Evolutionary conservation across 495 filamentous ascomycete genomes (phyloP).

Genomic region (Annulohypoxylon bovei): DNA sequence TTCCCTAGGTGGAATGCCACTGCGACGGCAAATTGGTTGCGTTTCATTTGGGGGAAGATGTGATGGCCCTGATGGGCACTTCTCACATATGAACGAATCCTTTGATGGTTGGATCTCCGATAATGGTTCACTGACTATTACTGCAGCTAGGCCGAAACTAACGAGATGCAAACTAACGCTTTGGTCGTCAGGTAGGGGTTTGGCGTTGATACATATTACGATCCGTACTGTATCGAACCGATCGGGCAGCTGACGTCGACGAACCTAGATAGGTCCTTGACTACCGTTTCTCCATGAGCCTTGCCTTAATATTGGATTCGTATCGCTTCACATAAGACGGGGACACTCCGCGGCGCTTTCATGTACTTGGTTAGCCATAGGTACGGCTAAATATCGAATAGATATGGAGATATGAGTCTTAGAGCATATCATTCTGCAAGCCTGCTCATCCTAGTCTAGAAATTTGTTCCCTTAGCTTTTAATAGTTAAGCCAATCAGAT

Average conservation of each 20-base stretch:
- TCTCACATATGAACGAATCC: constrained; percentile 35
- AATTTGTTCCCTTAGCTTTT: background rate
- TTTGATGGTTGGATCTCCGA: constrained; percentile 24
- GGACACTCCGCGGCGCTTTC: constrained; percentile 10
- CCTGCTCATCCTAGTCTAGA: constrained; percentile 1
- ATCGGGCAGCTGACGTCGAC: constrained; percentile 27
- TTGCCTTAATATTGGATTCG: constrained; percentile 31
- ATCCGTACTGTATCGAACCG: constrained; percentile 13
- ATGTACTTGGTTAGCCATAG: constrained; percentile 8
- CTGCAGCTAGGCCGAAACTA: constrained; percentile 36
- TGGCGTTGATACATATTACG: background rate
- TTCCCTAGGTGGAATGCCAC: constrained; percentile 27
- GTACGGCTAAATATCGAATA: constrained; percentile 30
- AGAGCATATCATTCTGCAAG: background rate
- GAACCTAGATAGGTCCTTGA: constrained; percentile 16
- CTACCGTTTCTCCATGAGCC: constrained; percentile 18
- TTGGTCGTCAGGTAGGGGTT: constrained; percentile 21
- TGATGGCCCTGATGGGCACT: constrained; percentile 18
- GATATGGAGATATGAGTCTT: background rate
- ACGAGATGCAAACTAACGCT: constrained; percentile 32
- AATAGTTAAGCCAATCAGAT: constrained; percentile 27
- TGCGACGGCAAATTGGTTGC: constrained; percentile 36
- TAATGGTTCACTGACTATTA: constrained; percentile 21
- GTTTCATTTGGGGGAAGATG: constrained; percentile 35
- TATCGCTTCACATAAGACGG: constrained; percentile 36